Percentiles rank a stretch among this genome's conserved stretches.
phyloP scores from a whole-genome alignment of 1,284 basidiomycete genomes.

The Ceratobasidium papillatum region DNA sequence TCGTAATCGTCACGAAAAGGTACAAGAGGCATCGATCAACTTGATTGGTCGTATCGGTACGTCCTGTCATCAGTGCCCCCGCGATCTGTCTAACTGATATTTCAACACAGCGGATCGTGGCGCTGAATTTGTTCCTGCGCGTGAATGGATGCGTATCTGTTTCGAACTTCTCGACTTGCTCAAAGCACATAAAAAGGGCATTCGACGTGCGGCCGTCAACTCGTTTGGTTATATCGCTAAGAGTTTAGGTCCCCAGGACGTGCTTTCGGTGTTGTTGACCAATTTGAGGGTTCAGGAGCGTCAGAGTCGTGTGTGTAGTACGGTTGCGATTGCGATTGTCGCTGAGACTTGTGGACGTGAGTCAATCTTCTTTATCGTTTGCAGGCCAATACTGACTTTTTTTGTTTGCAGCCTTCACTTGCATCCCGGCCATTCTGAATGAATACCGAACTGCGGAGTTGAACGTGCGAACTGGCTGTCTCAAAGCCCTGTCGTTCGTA shows the following conservation, averaged over 20 bases:
- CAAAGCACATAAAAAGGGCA: constrained; percentile 99
- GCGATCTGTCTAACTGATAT: not conserved
- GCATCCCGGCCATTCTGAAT: constrained; percentile 98
- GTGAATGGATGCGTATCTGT: constrained; percentile 99
- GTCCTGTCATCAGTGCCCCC: constrained; percentile 47
- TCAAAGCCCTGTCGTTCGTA: constrained; percentile 97
- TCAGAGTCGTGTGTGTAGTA: constrained; percentile 98
- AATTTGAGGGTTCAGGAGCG: constrained; percentile 98
- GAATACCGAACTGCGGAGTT: constrained; percentile 98
- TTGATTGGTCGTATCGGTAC: constrained; percentile 95
- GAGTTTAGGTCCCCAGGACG: constrained; percentile 98
- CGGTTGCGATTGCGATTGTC: constrained; percentile 97
- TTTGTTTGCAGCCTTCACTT: constrained; percentile 82
- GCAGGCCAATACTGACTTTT: constrained; percentile 20
- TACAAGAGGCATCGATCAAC: constrained; percentile 99
- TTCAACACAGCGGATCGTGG: constrained; percentile 86
- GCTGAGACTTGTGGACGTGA: constrained; percentile 96
- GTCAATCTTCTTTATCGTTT: constrained; percentile 48
- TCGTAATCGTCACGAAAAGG: constrained; percentile 98
- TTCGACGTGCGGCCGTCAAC: constrained; percentile 98
- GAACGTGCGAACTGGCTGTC: constrained; percentile 98
- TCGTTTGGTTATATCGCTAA: constrained; percentile 99
- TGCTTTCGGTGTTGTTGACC: constrained; percentile 93
- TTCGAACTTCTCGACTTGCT: constrained; percentile 97
- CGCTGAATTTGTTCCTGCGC: constrained; percentile 96